phyloP scores from a whole-genome alignment of 495 filamentous ascomycete species.

The Letharia columbiana region DNA sequence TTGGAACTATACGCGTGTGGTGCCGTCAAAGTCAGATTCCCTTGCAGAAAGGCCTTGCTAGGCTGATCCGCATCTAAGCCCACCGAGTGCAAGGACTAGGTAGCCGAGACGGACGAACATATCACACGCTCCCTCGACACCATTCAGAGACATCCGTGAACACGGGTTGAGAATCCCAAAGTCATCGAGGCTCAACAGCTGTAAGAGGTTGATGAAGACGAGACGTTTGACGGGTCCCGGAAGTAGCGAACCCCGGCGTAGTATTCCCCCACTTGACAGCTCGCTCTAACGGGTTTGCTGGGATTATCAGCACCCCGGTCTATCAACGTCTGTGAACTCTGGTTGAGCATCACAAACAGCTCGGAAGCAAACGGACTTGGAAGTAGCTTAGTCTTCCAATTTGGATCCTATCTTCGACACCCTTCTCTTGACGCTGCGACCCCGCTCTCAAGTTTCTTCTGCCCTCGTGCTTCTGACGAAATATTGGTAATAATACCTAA shows the following conservation, averaged over 20 bases:
- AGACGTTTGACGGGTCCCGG: neutral
- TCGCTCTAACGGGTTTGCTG: neutral
- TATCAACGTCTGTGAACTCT: neutral
- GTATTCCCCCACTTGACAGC: neutral
- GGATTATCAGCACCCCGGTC: neutral
- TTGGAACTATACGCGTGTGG: neutral
- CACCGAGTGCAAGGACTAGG: no score
- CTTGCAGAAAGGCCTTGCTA: neutral
- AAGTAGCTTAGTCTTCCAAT: neutral
- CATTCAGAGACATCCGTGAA: neutral
- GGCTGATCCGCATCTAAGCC: neutral
- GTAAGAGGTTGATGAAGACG: neutral
- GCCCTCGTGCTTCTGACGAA: neutral
- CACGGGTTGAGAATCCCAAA: neutral
- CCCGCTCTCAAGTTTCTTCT: neutral
- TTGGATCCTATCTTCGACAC: neutral
- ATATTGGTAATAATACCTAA: neutral
- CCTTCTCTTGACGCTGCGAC: neutral
- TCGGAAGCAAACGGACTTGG: neutral
- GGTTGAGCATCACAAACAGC: neutral
- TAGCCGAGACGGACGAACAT: neutral
- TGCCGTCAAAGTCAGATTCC: neutral
- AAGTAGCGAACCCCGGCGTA: neutral
- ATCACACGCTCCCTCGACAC: neutral
- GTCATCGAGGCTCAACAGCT: neutral